Percentiles rank a stretch among this genome's conserved stretches.
Conservation (phyloP, 1,284 basidiomycete genomes). For the Cryptococcus depauperatus region DNA sequence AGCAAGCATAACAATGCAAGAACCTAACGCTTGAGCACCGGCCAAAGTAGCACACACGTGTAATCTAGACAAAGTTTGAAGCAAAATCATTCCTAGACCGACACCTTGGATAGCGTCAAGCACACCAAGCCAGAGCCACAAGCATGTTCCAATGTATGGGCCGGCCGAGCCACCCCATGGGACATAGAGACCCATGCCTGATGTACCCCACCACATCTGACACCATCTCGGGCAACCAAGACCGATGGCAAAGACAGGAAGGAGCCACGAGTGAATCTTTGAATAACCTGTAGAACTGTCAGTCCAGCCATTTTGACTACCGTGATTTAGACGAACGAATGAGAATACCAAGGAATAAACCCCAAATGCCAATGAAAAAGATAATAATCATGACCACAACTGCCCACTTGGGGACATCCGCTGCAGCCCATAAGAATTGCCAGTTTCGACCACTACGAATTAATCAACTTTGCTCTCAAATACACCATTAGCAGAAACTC, state of each 20-base stretch:
- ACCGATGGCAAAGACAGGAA: constrained; percentile 87
- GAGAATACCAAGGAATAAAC: constrained; percentile 59
- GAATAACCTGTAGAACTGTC: constrained; percentile 53
- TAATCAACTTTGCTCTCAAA: constrained; percentile 6
- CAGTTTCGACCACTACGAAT: constrained; percentile 74
- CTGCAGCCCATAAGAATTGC: constrained; percentile 81
- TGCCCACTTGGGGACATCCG: constrained; percentile 65
- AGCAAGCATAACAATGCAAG: constrained; percentile 44
- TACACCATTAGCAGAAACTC: constrained; percentile 34
- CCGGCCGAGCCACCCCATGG: constrained; percentile 79
- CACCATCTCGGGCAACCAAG: constrained; percentile 87
- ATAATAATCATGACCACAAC: constrained; percentile 66
- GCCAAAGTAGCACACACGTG: constrained; percentile 87
- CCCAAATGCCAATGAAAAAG: constrained; percentile 85
- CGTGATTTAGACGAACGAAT: constrained; percentile 47
- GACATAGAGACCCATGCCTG: constrained; percentile 58
- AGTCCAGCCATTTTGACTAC: not conserved
- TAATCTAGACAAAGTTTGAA: constrained; percentile 82
- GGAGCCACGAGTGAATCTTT: constrained; percentile 85
- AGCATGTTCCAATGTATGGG: constrained; percentile 73
- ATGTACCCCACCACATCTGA: constrained; percentile 54
- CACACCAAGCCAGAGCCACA: constrained; percentile 91
- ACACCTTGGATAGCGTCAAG: constrained; percentile 87
- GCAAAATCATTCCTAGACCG: constrained; percentile 83
- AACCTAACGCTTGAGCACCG: constrained; percentile 58